These are phyloP conservation scores for Penicillium macrosclerotiorum DNA, from an alignment of 495 filamentous ascomycete genomes.

Conservation along the genomic window DNA sequence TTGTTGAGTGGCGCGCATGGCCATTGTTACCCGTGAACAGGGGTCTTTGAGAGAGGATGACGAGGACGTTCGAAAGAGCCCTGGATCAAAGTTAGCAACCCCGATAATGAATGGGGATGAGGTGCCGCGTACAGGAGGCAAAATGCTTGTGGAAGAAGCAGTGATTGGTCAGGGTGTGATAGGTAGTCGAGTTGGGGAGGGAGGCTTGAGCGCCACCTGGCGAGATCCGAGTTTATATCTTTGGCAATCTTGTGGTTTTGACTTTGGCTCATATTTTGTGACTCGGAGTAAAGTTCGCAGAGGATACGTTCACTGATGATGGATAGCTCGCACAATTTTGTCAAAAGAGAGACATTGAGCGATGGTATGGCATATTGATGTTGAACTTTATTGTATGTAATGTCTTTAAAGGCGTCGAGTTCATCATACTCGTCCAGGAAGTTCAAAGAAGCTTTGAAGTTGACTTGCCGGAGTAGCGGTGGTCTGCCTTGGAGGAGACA, in stretches of 20 bases:
- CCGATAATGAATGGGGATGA: not conserved
- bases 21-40: conserved; percentile 20
- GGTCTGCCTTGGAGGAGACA: conserved; percentile 35
- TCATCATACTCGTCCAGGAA: conserved; percentile 37
- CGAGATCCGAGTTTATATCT: conserved; percentile 24
- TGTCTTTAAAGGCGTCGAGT: conserved; percentile 27
- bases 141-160: conserved; percentile 18
- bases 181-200: conserved; percentile 26
- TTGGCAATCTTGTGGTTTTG: conserved; percentile 17
- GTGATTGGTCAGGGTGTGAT: conserved; percentile 10
- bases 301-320: conserved; percentile 31
- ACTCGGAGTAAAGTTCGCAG: conserved; percentile 31
- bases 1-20: conserved; percentile 7
- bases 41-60: conserved; percentile 30
- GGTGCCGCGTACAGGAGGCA: conserved; percentile 22
- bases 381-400: conserved; percentile 18
- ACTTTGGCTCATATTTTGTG: conserved; percentile 12
- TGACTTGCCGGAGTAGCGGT: conserved; percentile 26
- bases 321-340: conserved; percentile 30
- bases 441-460: conserved; percentile 26
- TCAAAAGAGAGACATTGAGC: conserved; percentile 28
- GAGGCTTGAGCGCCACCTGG: conserved; percentile 22
- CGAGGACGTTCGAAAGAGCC: conserved; percentile 29
- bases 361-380: conserved; percentile 16
- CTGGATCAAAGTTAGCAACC: conserved; percentile 6